Conservation (phyloP, 495 filamentous ascomycete genomes). For the Penicillium mononematosum region DNA sequence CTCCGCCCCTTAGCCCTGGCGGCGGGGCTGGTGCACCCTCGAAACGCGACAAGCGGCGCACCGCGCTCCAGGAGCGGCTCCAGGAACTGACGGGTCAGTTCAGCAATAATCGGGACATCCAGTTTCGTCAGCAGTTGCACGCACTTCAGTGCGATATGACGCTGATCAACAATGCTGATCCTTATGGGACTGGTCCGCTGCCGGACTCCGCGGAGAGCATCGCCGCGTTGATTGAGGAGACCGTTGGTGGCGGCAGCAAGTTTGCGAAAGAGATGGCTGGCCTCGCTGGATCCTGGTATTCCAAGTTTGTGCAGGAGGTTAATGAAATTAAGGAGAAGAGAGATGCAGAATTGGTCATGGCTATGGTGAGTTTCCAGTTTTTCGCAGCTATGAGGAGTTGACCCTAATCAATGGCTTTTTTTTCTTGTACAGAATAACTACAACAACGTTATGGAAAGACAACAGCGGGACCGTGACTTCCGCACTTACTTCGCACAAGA, state of each 20-base stretch:
- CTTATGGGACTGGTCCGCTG: constrained; percentile 69
- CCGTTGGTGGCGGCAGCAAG: constrained; percentile 50
- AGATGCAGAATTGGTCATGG: constrained; percentile 71
- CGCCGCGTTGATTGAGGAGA: constrained; percentile 59
- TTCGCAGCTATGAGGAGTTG: neutral
- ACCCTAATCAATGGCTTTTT: neutral
- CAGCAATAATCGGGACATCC: constrained; percentile 72
- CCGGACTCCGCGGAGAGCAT: constrained; percentile 69
- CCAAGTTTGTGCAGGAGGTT: constrained; percentile 75
- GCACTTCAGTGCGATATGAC: constrained; percentile 86
- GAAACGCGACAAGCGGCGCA: constrained; percentile 88
- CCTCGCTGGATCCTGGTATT: constrained; percentile 76
- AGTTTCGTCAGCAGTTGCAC: constrained; percentile 86
- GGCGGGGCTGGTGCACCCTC: constrained; percentile 47
- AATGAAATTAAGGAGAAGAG: constrained; percentile 82
- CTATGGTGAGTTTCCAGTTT: constrained; percentile 60
- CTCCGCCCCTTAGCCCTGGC: constrained; percentile 36
- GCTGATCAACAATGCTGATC: constrained; percentile 78
- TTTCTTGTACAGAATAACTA: constrained; percentile 38
- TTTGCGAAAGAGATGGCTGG: constrained; percentile 57
- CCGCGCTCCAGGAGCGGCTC: constrained; percentile 72
- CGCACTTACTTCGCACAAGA: constrained; percentile 72
- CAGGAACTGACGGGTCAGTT: constrained; percentile 70
- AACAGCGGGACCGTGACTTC: constrained; percentile 43
- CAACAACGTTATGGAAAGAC: constrained; percentile 41